Base-by-base conservation (phyloP, 2,329 filamentous ascomycete species). In the Aspergillus sojae region DNA sequence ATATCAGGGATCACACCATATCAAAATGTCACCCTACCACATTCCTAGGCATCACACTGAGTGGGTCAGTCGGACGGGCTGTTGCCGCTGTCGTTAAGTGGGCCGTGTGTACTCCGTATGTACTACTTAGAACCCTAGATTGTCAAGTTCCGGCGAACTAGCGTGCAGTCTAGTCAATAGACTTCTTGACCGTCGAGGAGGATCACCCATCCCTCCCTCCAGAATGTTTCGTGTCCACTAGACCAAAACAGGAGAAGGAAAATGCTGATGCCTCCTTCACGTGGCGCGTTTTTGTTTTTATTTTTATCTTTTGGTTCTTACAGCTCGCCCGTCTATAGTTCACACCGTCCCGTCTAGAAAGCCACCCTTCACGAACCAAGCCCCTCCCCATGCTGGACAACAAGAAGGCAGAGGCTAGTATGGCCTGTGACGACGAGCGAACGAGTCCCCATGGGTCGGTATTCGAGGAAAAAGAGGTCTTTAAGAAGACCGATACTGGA, bases 401-500 rank as follows among this genome's bases (percentile, higher is more conserved):
- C n/a, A 23, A 46, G 43, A 21, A 46, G 43, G 43, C 5, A 23
- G n/a, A 46, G 43, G n/a, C 43, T 5, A 21, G 21, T 1, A 46
- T 6, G 43, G n/a, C 43, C 11, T 46, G 23, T 6, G 43, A 46
- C 3, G 14, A 12, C n/a, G 43, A 46, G n/a, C 43, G 14, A 46
- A 4, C 43, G 23, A 23, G 9, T 4, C 43, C 43, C 11, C 9
- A 21, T 46, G n/a, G n/a, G n/a, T 46, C 43, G 2, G 11, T 23
- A 3, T 46, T 46, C 2, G 57, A 66, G 5, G 62, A 67, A 23
- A 50, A 65, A 14, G 81, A 84, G 60, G 77, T 84, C 1, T 84
- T 84, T 70, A 79, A 82, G 67, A 76, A 77, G 32, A 73, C 74
- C 0, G 72, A 78, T 11, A 78, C 79, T 3, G 74, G 74, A 12